These are phyloP conservation scores for Solanum hybrid DNA, from an alignment of 305 asterid species.

Conservation along the genomic window DNA sequence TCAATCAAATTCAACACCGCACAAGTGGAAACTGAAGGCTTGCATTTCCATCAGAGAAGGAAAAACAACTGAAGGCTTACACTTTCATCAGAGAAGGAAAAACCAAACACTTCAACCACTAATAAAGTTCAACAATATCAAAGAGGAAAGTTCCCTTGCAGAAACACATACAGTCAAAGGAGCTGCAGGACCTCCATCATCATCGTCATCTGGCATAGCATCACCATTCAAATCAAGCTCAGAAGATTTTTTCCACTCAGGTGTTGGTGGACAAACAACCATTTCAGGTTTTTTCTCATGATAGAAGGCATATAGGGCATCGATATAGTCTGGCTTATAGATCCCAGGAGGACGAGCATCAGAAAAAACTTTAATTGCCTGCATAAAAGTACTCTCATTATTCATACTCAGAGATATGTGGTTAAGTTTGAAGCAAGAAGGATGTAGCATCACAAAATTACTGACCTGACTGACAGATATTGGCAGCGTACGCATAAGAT, in stretches of 20 bases:
- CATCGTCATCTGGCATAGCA: slow-evolving; percentile 94
- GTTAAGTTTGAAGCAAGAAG: background rate
- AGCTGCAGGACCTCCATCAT: slow-evolving; percentile 56
- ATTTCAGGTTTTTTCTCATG: slow-evolving; percentile 86
- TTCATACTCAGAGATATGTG: background rate
- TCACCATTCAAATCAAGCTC: slow-evolving; percentile 95
- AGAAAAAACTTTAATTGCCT: slow-evolving; percentile 80
- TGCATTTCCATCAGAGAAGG: background rate
- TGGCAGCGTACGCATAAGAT: slow-evolving; percentile 71
- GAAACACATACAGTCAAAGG: slow-evolving; percentile 41
- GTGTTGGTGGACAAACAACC: slow-evolving; percentile 79
- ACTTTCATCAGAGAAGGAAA: background rate
- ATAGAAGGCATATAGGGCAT: slow-evolving; percentile 74
- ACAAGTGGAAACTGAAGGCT: background rate
- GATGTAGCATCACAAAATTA: background rate
- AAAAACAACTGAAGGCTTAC: background rate
- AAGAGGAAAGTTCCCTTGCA: background rate
- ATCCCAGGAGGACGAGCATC: slow-evolving; percentile 99
- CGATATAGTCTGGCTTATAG: slow-evolving; percentile 88
- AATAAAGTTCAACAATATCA: slow-evolving; percentile 3
- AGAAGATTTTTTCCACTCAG: slow-evolving; percentile 92
- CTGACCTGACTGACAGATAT: slow-evolving; percentile 81
- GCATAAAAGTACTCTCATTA: slow-evolving; percentile 2
- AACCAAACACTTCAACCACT: background rate
- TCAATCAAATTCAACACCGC: background rate